phyloP scores from a whole-genome alignment of 306 rosid genomes.

The Rosa rugosa region DNA sequence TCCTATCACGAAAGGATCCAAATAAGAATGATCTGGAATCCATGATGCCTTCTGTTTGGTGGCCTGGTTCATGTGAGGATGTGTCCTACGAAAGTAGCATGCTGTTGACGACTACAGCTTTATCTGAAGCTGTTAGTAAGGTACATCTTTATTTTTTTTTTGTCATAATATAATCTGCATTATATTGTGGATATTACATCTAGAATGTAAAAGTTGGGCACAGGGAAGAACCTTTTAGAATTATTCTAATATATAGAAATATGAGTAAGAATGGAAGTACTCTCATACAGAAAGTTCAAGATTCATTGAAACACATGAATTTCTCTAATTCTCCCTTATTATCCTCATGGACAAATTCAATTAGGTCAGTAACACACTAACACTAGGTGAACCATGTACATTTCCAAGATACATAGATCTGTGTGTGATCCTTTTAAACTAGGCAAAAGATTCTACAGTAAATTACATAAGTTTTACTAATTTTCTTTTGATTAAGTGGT shows the following conservation, averaged over 20 bases:
- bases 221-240: not conserved
- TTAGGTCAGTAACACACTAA: not conserved
- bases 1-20: constrained; percentile 78
- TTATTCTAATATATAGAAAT: not conserved
- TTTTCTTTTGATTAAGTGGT: not conserved
- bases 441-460: not conserved
- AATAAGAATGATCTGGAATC: constrained; percentile 91
- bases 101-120: constrained; percentile 78
- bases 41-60: constrained; percentile 94
- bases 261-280: not conserved
- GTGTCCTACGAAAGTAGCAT: constrained; percentile 67
- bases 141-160: constrained; percentile 36
- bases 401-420: not conserved
- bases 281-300: not conserved
- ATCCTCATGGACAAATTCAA: not conserved
- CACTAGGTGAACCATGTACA: no score
- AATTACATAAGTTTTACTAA: not conserved
- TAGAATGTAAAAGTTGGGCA: not conserved
- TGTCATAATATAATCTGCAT: not conserved
- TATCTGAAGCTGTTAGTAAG: constrained; percentile 82
- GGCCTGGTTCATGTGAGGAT: constrained; percentile 94
- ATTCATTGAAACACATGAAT: not conserved
- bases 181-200: not conserved
- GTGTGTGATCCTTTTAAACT: not conserved
- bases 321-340: not conserved